Conservation (phyloP, 2,329 filamentous ascomycete species). For the Cladophialophora carrionii region DNA sequence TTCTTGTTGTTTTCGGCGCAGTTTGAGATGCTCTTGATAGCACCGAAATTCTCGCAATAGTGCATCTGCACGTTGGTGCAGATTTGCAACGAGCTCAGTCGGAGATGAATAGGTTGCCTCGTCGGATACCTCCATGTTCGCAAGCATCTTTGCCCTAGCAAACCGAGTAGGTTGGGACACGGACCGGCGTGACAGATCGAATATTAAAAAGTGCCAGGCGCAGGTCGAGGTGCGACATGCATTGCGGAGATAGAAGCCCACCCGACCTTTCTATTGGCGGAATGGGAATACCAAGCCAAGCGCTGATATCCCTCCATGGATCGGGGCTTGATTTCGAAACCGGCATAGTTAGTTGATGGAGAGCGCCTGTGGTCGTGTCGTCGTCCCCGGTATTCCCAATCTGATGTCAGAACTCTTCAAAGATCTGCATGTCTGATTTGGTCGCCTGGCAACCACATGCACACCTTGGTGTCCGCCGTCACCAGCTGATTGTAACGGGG, state of each 20-base stretch:
- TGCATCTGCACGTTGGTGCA: slow-evolving; percentile 26
- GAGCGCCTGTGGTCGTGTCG: neutral
- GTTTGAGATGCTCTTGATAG: slow-evolving; percentile 49
- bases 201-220: neutral
- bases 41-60: slow-evolving; percentile 53
- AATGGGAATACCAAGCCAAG: slow-evolving; percentile 12
- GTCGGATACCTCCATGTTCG: neutral
- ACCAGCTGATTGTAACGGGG: slow-evolving; percentile 90
- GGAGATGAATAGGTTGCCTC: neutral
- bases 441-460: slow-evolving; percentile 70
- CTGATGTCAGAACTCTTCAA: slow-evolving; percentile 16
- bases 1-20: slow-evolving; percentile 51
- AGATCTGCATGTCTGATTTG: slow-evolving; percentile 36
- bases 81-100: slow-evolving; percentile 11
- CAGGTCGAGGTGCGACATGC: neutral
- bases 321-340: neutral
- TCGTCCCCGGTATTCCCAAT: neutral
- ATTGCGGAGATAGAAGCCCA: slow-evolving; percentile 11
- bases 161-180: neutral
- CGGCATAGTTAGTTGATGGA: neutral
- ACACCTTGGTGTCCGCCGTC: slow-evolving; percentile 80
- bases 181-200: neutral
- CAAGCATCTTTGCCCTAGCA: neutral
- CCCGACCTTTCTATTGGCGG: slow-evolving; percentile 3
- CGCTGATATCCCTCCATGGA: neutral